phyloP scores from a whole-genome alignment of 106 monocot genomes.

The Apostasia ramifera region DNA sequence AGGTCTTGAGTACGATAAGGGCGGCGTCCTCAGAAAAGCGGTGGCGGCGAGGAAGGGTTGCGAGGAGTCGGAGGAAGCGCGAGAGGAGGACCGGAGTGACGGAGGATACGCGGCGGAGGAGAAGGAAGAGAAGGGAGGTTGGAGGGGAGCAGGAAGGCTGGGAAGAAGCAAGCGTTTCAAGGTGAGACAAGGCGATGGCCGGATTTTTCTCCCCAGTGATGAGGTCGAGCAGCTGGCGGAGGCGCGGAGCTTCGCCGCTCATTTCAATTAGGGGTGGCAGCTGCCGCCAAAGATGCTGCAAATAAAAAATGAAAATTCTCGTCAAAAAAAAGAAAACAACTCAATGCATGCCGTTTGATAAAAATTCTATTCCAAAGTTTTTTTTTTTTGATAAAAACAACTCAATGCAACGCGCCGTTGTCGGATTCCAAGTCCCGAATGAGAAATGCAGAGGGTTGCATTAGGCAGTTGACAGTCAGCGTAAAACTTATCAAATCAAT shows the following conservation, averaged over 20 bases:
- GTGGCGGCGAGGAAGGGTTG: conserved; percentile 31
- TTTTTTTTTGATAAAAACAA: too few species aligned
- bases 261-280: background rate
- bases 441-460: too few species aligned
- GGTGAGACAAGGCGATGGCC: conserved; percentile 58
- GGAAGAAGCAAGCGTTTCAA: conserved; percentile 34
- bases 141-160: conserved; percentile 40
- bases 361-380: too few species aligned
- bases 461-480: too few species aligned
- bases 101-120: conserved; percentile 52
- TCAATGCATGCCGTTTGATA: too few species aligned
- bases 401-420: too few species aligned
- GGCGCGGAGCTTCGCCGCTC: conserved; percentile 6
- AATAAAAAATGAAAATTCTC: too few species aligned
- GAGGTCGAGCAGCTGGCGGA: conserved; percentile 34
- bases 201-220: conserved; percentile 38
- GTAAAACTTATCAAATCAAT: too few species aligned
- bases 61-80: conserved; percentile 51
- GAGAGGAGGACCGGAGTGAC: conserved; percentile 49
- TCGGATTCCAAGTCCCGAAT: too few species aligned
- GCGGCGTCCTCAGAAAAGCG: conserved; percentile 66
- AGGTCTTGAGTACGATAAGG: conserved; percentile 58
- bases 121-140: conserved; percentile 55
- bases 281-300: too few species aligned
- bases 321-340: too few species aligned